A percentile compares a stretch with the other conserved stretches of the same genome.
Conservation (phyloP, 169 alveolate species). For the Perkinsus olseni region DNA sequence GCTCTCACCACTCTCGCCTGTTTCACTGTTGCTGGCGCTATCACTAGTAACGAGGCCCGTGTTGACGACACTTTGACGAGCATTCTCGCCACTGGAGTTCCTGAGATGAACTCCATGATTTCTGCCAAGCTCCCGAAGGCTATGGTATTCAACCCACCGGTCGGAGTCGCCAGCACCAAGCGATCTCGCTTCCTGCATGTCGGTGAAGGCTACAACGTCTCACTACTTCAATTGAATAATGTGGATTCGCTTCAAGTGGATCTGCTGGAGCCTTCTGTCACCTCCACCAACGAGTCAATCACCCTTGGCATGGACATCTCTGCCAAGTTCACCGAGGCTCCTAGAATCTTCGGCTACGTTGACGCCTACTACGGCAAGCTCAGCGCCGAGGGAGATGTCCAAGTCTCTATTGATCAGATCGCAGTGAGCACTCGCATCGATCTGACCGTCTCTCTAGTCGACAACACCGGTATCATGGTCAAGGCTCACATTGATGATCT, state of each 20-base stretch:
- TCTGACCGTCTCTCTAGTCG: background rate
- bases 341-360: background rate
- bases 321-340: background rate
- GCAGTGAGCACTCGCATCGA: background rate
- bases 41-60: background rate
- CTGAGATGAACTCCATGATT: background rate
- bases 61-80: background rate
- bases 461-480: background rate
- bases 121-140: background rate
- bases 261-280: background rate
- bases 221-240: background rate
- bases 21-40: background rate
- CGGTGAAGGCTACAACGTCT: background rate
- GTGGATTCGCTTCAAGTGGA: background rate
- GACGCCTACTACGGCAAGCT: background rate
- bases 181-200: background rate
- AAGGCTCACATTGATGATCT: background rate
- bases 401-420: background rate
- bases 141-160: background rate
- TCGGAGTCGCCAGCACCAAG: background rate
- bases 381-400: background rate
- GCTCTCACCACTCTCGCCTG: background rate
- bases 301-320: background rate
- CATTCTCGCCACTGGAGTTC: background rate
- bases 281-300: background rate